A percentile compares a stretch with the other conserved stretches of the same genome.
These are phyloP conservation scores for Porcisia hertigi DNA, from an alignment of 208 protist genomes.

Conservation along the genomic window DNA sequence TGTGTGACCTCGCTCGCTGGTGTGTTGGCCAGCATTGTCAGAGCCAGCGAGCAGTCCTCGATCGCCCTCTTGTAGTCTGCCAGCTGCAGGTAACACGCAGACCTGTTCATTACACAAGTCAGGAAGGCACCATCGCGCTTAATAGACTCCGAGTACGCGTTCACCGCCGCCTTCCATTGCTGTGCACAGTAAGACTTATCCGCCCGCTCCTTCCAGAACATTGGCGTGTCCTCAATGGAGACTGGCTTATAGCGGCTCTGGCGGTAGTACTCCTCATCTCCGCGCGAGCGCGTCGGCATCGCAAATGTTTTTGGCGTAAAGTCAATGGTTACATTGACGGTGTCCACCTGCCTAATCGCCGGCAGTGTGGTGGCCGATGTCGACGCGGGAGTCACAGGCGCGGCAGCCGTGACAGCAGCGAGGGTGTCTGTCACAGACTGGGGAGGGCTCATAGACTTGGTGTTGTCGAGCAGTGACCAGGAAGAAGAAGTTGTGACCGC, in stretches of 20 bases:
- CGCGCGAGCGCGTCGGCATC: slow-evolving; percentile 84
- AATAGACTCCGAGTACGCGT: slow-evolving; percentile 91
- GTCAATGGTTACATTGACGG: slow-evolving; percentile 76
- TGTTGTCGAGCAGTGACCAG: not conserved
- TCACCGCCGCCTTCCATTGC: slow-evolving; percentile 75
- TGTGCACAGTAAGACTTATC: slow-evolving; percentile 79
- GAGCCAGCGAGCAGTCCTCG: slow-evolving; percentile 88
- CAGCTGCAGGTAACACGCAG: slow-evolving; percentile 83
- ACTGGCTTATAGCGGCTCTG: slow-evolving; percentile 91
- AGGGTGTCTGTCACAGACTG: slow-evolving; percentile 31
- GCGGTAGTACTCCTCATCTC: slow-evolving; percentile 93
- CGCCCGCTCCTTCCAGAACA: slow-evolving; percentile 92
- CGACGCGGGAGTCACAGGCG: not conserved
- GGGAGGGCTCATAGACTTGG: not conserved
- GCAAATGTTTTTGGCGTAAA: slow-evolving; percentile 84
- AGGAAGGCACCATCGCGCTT: slow-evolving; percentile 93
- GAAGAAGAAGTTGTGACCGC: slow-evolving; percentile 6
- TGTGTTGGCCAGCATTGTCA: slow-evolving; percentile 89
- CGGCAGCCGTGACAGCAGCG: no score
- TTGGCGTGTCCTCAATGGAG: slow-evolving; percentile 89
- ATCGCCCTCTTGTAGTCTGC: slow-evolving; percentile 76
- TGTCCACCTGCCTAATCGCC: slow-evolving; percentile 64
- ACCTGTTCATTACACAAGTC: slow-evolving; percentile 88
- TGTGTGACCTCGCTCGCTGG: slow-evolving; percentile 90
- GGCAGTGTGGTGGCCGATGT: slow-evolving; percentile 18